Conservation (phyloP, 2,329 filamentous ascomycete species). For the Beauveria pseudobassiana region DNA sequence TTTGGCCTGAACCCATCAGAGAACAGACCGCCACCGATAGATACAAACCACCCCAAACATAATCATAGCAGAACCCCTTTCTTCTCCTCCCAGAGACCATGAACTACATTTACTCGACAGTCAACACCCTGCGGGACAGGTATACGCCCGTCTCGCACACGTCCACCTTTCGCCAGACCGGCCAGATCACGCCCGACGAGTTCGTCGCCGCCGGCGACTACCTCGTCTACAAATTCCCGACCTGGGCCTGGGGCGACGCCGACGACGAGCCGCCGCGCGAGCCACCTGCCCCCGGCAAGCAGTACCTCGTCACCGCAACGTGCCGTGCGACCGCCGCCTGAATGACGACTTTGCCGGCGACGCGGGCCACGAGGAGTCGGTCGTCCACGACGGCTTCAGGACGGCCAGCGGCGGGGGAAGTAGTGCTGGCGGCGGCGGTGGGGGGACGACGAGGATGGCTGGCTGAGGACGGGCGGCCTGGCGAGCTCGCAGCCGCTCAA, state of each 20-base stretch:
- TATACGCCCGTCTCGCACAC: conserved; percentile 84
- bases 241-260: conserved; percentile 93
- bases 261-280: conserved; percentile 72
- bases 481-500: conserved; percentile 68
- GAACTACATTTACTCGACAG: conserved; percentile 87
- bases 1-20: not conserved
- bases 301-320: conserved; percentile 93
- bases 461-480: conserved; percentile 80
- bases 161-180: conserved; percentile 88
- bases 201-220: conserved; percentile 95
- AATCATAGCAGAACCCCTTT: not conserved
- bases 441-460: conserved; percentile 73
- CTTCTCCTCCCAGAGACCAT: conserved; percentile 40
- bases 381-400: conserved; percentile 67
- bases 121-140: conserved; percentile 85
- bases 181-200: conserved; percentile 95
- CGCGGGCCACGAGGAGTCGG: conserved; percentile 75
- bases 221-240: conserved; percentile 97
- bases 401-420: conserved; percentile 26
- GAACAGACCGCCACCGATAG: not conserved
- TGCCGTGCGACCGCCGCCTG: conserved; percentile 85
- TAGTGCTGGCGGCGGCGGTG: conserved; percentile 32
- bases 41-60: not conserved
- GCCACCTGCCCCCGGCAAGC: conserved; percentile 82
- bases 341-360: conserved; percentile 91